Conservation (phyloP, 371 early-diverging fungal genomes). For the Thermomucor indicae-seudaticae region DNA sequence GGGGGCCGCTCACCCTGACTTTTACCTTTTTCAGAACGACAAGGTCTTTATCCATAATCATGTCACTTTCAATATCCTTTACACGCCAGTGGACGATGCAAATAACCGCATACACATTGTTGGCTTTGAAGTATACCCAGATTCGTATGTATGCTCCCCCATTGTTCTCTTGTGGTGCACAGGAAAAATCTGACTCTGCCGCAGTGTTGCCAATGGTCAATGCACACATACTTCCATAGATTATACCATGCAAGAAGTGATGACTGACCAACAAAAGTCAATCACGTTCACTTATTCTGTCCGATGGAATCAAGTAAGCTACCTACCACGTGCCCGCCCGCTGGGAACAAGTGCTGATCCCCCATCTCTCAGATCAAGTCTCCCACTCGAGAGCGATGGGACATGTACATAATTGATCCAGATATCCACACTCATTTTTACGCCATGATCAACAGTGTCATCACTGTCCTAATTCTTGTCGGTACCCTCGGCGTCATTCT, state of each 20-base stretch:
- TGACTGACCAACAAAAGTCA: slow-evolving; percentile 18
- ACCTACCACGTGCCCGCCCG: background rate
- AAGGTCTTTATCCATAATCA: slow-evolving; percentile 38
- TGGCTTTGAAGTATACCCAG: slow-evolving; percentile 48
- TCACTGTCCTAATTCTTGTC: slow-evolving; percentile 16
- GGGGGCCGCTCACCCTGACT: background rate
- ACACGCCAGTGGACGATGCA: slow-evolving; percentile 6
- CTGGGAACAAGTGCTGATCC: background rate
- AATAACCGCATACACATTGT: slow-evolving; percentile 19
- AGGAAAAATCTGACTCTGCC: background rate
- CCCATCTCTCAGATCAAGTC: slow-evolving; percentile 3
- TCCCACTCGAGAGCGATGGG: slow-evolving; percentile 22
- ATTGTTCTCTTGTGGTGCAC: background rate
- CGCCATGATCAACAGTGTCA: slow-evolving; percentile 24
- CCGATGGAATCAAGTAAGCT: slow-evolving; percentile 35
- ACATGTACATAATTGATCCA: slow-evolving; percentile 27
- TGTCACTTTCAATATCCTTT: slow-evolving; percentile 37
- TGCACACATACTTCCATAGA: slow-evolving; percentile 33
- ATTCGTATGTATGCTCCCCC: slow-evolving; percentile 34
- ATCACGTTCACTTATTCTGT: slow-evolving; percentile 41
- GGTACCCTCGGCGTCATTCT: slow-evolving; percentile 22
- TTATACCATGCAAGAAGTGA: slow-evolving; percentile 31
- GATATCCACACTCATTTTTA: slow-evolving; percentile 24
- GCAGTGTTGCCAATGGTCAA: slow-evolving; percentile 28
- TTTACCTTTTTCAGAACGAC: slow-evolving; percentile 14